Conservation (phyloP, 2,329 filamentous ascomycete species). For the Phaeosphaeriaceae sp. region DNA sequence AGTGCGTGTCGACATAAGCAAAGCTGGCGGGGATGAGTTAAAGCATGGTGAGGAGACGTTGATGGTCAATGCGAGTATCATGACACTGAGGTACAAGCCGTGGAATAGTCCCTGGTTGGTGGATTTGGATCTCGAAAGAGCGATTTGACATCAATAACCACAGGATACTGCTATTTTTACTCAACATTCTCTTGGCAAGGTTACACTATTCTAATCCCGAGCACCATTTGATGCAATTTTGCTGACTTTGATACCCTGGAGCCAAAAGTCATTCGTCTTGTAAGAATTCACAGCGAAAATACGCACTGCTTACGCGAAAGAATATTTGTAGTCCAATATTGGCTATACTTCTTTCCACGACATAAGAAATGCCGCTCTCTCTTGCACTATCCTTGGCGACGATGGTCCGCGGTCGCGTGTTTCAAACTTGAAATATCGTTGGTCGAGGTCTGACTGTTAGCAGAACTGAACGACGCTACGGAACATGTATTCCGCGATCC, state of each 20-base stretch:
- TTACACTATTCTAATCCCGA: too few species aligned
- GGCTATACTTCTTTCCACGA: background rate
- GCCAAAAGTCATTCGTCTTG: too few species aligned
- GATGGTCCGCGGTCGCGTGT: background rate
- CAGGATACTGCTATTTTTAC: too few species aligned
- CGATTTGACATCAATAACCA: conserved; percentile 6
- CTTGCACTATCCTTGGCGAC: background rate
- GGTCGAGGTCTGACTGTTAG: background rate
- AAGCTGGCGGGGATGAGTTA: conserved; percentile 38
- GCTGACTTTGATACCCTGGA: background rate
- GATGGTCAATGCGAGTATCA: conserved; percentile 67
- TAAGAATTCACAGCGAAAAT: too few species aligned
- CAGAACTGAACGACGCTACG: background rate
- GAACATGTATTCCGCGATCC: background rate
- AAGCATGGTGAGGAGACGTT: conserved; percentile 60
- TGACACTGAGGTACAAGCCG: conserved; percentile 58
- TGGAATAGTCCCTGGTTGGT: conserved; percentile 64
- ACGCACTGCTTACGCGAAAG: too few species aligned
- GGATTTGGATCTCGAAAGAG: conserved; percentile 56
- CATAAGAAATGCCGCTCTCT: background rate
- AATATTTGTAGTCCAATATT: too few species aligned
- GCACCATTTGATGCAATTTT: too few species aligned
- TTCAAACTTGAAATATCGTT: background rate
- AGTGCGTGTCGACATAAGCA: conserved; percentile 42
- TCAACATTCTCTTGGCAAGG: too few species aligned